Conservation (phyloP, 169 alveolate species). For the Cryptosporidium baileyi region DNA sequence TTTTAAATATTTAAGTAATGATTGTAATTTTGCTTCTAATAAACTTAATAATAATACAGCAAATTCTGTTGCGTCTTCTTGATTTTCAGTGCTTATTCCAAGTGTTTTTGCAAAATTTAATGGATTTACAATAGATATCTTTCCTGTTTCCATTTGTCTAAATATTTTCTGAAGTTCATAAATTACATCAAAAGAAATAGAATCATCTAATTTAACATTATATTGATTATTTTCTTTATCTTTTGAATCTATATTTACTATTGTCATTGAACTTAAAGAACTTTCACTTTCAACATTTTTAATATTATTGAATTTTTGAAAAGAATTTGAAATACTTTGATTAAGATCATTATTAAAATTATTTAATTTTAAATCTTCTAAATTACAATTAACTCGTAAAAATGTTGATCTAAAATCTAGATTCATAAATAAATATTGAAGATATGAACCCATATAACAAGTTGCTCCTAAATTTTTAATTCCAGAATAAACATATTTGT, state of each 20-base stretch:
- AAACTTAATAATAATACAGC: constrained; percentile 41
- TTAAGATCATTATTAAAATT: background rate
- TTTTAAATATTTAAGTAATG: background rate
- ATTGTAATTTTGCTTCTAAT: constrained; percentile 24
- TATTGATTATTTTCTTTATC: background rate
- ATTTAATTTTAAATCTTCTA: background rate
- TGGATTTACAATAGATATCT: constrained; percentile 41
- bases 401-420: constrained; percentile 61
- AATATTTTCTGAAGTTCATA: constrained; percentile 52
- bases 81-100: constrained; percentile 67
- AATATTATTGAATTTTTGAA: background rate
- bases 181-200: constrained; percentile 16
- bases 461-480: constrained; percentile 61
- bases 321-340: background rate
- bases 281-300: constrained; percentile 8
- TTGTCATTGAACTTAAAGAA: constrained; percentile 27
- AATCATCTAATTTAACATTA: background rate
- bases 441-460: constrained; percentile 67
- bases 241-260: background rate
- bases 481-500: constrained; percentile 64
- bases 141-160: constrained; percentile 53
- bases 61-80: constrained; percentile 66
- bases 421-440: constrained; percentile 68
- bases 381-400: background rate
- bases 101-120: constrained; percentile 39